These are phyloP conservation scores for Tulasnella sp. DNA, from an alignment of 768 basidiomycete genomes.

Conservation along the genomic window DNA sequence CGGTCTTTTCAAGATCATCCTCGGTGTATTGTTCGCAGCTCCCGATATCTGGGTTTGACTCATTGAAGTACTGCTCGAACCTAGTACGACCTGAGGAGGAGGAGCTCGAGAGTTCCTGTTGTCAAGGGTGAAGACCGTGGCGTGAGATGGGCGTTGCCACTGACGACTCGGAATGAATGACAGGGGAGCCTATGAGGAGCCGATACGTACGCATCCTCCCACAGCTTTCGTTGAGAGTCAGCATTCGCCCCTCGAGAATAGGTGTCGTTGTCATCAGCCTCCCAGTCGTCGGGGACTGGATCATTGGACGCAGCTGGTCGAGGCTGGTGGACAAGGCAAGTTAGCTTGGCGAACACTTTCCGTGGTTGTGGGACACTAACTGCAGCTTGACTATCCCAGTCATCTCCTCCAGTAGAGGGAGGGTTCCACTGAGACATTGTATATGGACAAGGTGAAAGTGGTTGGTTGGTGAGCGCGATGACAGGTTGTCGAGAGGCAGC, in stretches of 20 bases:
- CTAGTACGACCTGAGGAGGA: constrained; percentile 11
- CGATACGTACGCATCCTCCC: constrained; percentile 29
- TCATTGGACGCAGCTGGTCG: constrained; percentile 2
- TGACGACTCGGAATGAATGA: not conserved
- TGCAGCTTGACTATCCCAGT: constrained; percentile 6
- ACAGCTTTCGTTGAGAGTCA: constrained; percentile 12
- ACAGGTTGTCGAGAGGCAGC: not conserved
- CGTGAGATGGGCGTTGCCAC: not conserved
- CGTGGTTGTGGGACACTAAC: not conserved
- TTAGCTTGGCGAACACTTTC: not conserved
- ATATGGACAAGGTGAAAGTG: not conserved
- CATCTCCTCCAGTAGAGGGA: not conserved
- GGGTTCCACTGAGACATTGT: constrained; percentile 21
- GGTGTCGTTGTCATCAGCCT: constrained; percentile 24
- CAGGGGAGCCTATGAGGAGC: constrained; percentile 10
- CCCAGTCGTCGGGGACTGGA: constrained; percentile 29
- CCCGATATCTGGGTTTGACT: constrained; percentile 19
- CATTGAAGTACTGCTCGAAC: constrained; percentile 6
- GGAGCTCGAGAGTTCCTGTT: constrained; percentile 21
- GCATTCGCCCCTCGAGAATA: constrained; percentile 7
- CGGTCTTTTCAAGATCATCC: constrained; percentile 28
- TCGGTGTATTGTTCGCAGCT: not conserved
- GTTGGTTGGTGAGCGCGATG: not conserved
- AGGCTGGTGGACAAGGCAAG: not conserved
- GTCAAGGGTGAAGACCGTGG: not conserved